phyloP scores from a whole-genome alignment of 192 early-diverging fungal species.

The Podila verticillata region DNA sequence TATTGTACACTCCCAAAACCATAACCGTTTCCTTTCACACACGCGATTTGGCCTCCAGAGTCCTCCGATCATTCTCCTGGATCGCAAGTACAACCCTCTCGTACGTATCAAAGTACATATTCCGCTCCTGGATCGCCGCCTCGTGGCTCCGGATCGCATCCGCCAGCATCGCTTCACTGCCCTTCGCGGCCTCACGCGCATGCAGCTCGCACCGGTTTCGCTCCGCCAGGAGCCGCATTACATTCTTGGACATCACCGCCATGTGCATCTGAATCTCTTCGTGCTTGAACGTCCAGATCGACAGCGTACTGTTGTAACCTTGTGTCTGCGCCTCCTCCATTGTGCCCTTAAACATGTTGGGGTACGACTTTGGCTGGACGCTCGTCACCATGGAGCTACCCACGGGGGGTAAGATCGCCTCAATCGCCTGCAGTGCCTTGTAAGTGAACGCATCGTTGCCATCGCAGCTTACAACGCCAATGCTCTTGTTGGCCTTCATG shows the following conservation, averaged over 20 bases:
- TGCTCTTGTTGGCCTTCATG: slow-evolving; percentile 16
- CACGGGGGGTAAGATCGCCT: slow-evolving; percentile 18
- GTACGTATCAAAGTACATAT: slow-evolving; percentile 15
- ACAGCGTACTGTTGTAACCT: slow-evolving; percentile 42
- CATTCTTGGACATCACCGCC: slow-evolving; percentile 21
- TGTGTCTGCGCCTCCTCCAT: slow-evolving; percentile 37
- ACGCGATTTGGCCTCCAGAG: too few relatives aligned
- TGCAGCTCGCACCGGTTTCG: slow-evolving; percentile 28
- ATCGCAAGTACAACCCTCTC: slow-evolving; percentile 20
- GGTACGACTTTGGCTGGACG: neutral
- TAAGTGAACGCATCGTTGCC: slow-evolving; percentile 44
- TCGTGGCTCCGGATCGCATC: slow-evolving; percentile 15
- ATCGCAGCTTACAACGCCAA: slow-evolving; percentile 28
- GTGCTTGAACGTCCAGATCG: slow-evolving; percentile 13
- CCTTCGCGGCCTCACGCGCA: neutral
- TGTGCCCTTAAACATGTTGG: slow-evolving; percentile 20
- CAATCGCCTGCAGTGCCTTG: slow-evolving; percentile 30
- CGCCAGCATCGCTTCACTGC: slow-evolving; percentile 10
- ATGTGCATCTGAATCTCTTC: slow-evolving; percentile 33
- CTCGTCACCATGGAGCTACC: neutral
- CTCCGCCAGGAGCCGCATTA: slow-evolving; percentile 20
- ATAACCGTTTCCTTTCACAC: too few relatives aligned
- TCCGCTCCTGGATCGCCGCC: slow-evolving; percentile 9
- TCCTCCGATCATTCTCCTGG: slow-evolving; percentile 26
- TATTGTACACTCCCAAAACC: too few relatives aligned